These are phyloP conservation scores for Pueraria montana DNA, from an alignment of 306 rosid species.

Conservation along the genomic window DNA sequence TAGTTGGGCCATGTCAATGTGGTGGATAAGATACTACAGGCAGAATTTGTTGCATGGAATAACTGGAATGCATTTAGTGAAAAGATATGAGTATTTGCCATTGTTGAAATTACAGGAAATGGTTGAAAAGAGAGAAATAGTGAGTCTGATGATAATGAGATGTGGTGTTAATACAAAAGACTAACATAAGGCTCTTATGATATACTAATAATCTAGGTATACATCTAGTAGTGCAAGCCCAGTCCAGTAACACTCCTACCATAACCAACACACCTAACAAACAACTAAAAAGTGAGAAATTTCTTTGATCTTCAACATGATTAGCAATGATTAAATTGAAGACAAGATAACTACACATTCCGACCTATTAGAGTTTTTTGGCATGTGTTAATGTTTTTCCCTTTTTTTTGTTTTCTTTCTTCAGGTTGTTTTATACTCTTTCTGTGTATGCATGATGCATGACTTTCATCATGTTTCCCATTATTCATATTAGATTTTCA, in stretches of 20 bases:
- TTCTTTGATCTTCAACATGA: not conserved
- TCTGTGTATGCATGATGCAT: not conserved
- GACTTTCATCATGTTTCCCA: not conserved
- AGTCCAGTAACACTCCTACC: not conserved
- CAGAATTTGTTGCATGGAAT: not conserved
- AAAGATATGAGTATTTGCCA: not conserved
- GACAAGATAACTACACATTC: not conserved
- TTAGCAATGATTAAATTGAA: not conserved
- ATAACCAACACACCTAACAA: not conserved
- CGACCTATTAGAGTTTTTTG: not conserved
- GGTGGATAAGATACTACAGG: not conserved
- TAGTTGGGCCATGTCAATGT: not conserved
- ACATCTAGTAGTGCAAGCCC: not conserved
- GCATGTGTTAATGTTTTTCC: not conserved
- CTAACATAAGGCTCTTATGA: not conserved
- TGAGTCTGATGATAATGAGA: not conserved
- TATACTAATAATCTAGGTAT: constrained; percentile 8
- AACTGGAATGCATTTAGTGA: not conserved
- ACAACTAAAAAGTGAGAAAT: not conserved
- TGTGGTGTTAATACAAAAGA: not conserved
- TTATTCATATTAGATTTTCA: not conserved
- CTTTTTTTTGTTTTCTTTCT: not conserved
- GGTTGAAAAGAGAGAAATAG: constrained; percentile 19
- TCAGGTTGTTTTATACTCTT: not conserved
- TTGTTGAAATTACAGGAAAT: not conserved